These are phyloP conservation scores for Trichosporon ovoides DNA, from an alignment of 1,284 basidiomycete species.

Conservation along the genomic window DNA sequence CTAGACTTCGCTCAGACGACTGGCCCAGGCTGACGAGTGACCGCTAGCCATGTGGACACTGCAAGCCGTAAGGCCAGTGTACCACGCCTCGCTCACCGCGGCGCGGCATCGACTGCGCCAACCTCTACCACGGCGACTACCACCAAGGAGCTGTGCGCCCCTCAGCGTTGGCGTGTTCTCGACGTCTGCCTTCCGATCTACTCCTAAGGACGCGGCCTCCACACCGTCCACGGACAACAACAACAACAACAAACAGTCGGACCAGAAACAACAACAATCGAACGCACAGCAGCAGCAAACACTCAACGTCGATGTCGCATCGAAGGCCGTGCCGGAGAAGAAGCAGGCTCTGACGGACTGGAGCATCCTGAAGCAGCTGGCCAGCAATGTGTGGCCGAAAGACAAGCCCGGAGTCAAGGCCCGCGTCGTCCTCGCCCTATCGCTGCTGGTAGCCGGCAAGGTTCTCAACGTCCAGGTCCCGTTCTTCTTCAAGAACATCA, in stretches of 20 bases:
- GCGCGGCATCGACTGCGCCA: background rate
- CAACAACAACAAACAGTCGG: background rate
- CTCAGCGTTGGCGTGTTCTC: constrained; percentile 6
- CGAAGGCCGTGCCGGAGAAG: constrained; percentile 17
- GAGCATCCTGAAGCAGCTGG: constrained; percentile 55
- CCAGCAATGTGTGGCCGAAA: constrained; percentile 58
- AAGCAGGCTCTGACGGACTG: constrained; percentile 49
- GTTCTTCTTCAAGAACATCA: constrained; percentile 85
- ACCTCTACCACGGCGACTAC: background rate
- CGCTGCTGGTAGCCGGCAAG: constrained; percentile 79
- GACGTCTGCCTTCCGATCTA: background rate
- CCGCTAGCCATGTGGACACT: background rate
- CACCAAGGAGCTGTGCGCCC: background rate
- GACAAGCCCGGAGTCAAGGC: constrained; percentile 54
- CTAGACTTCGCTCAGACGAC: background rate
- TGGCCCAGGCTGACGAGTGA: background rate
- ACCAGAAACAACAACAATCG: background rate
- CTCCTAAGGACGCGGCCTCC: background rate
- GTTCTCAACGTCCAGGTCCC: constrained; percentile 97
- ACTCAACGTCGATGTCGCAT: constrained; percentile 16
- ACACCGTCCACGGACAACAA: background rate
- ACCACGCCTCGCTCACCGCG: background rate
- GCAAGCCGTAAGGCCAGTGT: constrained; percentile 2
- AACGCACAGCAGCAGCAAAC: background rate
- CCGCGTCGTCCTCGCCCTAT: constrained; percentile 78